Evolutionary conservation across 306 rosid species (phyloP).

Genomic region (Aeschynomene evenia): DNA sequence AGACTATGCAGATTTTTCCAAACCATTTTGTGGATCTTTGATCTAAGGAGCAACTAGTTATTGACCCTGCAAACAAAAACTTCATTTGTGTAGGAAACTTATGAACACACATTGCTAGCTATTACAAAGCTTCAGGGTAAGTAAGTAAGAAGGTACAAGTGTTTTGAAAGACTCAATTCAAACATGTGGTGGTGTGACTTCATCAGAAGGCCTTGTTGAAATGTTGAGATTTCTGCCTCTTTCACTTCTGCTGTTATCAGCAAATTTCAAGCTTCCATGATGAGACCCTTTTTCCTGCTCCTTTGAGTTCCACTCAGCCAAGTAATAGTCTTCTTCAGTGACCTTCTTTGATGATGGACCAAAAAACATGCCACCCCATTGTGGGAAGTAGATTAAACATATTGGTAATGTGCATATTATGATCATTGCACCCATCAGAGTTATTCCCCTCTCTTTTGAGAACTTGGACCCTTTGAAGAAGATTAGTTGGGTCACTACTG

Average conservation of each 20-base stretch:
- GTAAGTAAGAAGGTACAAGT: background rate
- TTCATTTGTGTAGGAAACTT: background rate
- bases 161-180: background rate
- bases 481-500: slow-evolving; percentile 70
- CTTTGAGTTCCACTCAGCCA: slow-evolving; percentile 65
- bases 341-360: slow-evolving; percentile 54
- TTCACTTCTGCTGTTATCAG: slow-evolving; percentile 70
- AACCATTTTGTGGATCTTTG: too few species aligned
- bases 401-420: slow-evolving; percentile 66
- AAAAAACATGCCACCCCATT: slow-evolving; percentile 84
- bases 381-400: slow-evolving; percentile 63
- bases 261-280: slow-evolving; percentile 62
- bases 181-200: slow-evolving; percentile 31
- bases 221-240: slow-evolving; percentile 43
- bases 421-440: slow-evolving; percentile 86
- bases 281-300: slow-evolving; percentile 68
- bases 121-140: background rate
- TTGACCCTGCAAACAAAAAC: background rate
- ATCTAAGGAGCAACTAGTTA: too few species aligned
- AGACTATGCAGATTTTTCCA: too few species aligned
- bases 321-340: slow-evolving; percentile 76
- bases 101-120: background rate
- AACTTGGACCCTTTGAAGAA: slow-evolving; percentile 80
- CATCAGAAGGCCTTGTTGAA: slow-evolving; percentile 48
- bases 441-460: slow-evolving; percentile 76